These are phyloP conservation scores for Zoysia matrella DNA, from an alignment of 202 grass and related monocot genomes.

Conservation along the genomic window DNA sequence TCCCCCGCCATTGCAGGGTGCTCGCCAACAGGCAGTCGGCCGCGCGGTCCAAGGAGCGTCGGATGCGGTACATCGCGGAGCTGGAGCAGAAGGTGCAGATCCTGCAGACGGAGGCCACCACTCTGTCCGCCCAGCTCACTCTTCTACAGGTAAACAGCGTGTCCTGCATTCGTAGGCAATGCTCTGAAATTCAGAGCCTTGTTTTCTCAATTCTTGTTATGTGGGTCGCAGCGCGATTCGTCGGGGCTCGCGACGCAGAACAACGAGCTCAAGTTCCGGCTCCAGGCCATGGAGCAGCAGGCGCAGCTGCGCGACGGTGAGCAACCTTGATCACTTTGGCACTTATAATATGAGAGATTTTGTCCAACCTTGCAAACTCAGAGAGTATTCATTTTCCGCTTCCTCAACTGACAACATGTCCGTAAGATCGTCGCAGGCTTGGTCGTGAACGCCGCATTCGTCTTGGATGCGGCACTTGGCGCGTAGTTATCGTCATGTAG, in stretches of 20 bases:
- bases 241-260: constrained; percentile 52
- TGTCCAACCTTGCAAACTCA: neutral
- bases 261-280: constrained; percentile 89
- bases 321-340: neutral
- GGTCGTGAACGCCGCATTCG: constrained; percentile 21
- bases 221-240: constrained; percentile 46
- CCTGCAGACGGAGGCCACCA: constrained; percentile 85
- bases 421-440: neutral
- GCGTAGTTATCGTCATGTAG: constrained; percentile 44
- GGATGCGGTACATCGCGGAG: constrained; percentile 88
- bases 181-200: constrained; percentile 22
- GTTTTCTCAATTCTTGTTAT: neutral
- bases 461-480: constrained; percentile 22
- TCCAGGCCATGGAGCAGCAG: constrained; percentile 97
- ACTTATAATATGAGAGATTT: neutral
- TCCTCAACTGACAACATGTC: neutral
- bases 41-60: constrained; percentile 92
- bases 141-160: constrained; percentile 64
- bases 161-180: neutral
- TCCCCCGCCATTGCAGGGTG: constrained; percentile 49
- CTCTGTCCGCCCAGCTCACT: constrained; percentile 85
- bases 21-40: constrained; percentile 95
- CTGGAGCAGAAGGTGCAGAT: constrained; percentile 95
- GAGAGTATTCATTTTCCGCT: neutral
- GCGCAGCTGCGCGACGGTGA: constrained; percentile 90